Percentiles rank a stretch among this genome's conserved stretches.
phyloP scores from a whole-genome alignment of 2,329 filamentous ascomycete genomes.

The Lecanosticta acicola region DNA sequence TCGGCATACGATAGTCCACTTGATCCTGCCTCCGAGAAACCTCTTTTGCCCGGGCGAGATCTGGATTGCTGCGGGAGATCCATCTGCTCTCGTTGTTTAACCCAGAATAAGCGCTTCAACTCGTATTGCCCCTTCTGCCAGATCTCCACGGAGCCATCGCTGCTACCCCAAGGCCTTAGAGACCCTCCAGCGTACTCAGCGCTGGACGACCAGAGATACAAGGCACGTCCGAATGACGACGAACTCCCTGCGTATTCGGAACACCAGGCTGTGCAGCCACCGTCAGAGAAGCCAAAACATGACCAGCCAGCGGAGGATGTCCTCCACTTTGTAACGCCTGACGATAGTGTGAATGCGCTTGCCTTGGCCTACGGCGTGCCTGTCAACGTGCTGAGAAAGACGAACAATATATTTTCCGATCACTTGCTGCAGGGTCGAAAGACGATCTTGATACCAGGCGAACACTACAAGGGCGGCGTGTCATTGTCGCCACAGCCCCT shows the following conservation, averaged over 20 bases:
- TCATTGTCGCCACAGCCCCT: conserved; percentile 64
- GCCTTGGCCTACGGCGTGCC: conserved; percentile 68
- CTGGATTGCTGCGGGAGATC: conserved; percentile 64
- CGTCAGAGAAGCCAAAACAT: conserved; percentile 31
- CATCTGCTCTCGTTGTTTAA: conserved; percentile 66
- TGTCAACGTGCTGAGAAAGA: conserved; percentile 53
- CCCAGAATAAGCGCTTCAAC: conserved; percentile 63
- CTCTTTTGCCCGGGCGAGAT: conserved; percentile 53
- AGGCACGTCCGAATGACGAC: conserved; percentile 28
- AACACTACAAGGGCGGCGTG: conserved; percentile 61
- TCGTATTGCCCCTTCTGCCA: conserved; percentile 71
- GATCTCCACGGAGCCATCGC: conserved; percentile 56
- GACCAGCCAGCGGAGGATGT: conserved; percentile 53
- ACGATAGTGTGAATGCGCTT: conserved; percentile 62
- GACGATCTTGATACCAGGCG: conserved; percentile 65
- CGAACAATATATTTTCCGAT: conserved; percentile 67
- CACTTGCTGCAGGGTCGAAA: conserved; percentile 64
- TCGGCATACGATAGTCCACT: conserved; percentile 21
- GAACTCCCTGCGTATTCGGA: conserved; percentile 42
- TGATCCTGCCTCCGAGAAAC: conserved; percentile 49
- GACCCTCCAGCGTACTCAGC: conserved; percentile 62
- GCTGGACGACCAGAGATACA: conserved; percentile 14
- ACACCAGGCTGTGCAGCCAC: conserved; percentile 22
- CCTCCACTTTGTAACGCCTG: conserved; percentile 68
- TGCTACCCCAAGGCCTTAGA: conserved; percentile 59